Evolutionary conservation across 306 rosid genomes (phyloP).

Genomic region (Medicago lupulina): DNA sequence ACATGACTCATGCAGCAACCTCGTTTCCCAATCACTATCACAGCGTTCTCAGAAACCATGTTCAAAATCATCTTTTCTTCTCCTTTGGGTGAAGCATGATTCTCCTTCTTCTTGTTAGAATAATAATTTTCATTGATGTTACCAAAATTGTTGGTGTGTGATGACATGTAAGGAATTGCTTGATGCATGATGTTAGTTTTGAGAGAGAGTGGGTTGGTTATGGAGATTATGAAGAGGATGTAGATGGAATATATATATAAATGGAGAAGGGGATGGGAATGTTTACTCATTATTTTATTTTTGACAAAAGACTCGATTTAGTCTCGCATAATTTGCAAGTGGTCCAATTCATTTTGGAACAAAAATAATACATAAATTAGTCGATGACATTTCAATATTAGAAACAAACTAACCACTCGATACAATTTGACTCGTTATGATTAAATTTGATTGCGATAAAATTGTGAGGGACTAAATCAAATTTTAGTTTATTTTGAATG

Average conservation of each 20-base stretch:
- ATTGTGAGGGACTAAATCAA: too few species aligned
- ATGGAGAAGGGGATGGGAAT: not conserved
- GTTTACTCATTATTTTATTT: too few species aligned
- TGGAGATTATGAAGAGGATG: constrained; percentile 17
- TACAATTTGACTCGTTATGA: too few species aligned
- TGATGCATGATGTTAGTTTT: constrained; percentile 56
- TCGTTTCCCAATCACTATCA: constrained; percentile 54
- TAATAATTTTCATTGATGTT: not conserved
- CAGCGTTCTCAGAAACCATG: constrained; percentile 62
- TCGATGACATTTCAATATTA: too few species aligned
- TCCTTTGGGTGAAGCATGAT: not conserved
- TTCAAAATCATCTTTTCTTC: not conserved
- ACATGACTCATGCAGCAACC: constrained; percentile 76
- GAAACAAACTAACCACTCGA: too few species aligned
- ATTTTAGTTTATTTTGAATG: too few species aligned
- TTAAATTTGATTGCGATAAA: too few species aligned
- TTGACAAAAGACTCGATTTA: too few species aligned
- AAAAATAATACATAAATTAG: too few species aligned
- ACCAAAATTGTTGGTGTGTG: constrained; percentile 29
- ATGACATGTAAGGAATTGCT: constrained; percentile 73
- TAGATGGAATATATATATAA: constrained; percentile 26
- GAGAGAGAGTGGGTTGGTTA: constrained; percentile 13
- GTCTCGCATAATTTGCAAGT: too few species aligned
- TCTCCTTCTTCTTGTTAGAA: not conserved
- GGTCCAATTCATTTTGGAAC: too few species aligned